Base-by-base conservation (phyloP, 257 asterid genomes). In the Plantago elongata region DNA sequence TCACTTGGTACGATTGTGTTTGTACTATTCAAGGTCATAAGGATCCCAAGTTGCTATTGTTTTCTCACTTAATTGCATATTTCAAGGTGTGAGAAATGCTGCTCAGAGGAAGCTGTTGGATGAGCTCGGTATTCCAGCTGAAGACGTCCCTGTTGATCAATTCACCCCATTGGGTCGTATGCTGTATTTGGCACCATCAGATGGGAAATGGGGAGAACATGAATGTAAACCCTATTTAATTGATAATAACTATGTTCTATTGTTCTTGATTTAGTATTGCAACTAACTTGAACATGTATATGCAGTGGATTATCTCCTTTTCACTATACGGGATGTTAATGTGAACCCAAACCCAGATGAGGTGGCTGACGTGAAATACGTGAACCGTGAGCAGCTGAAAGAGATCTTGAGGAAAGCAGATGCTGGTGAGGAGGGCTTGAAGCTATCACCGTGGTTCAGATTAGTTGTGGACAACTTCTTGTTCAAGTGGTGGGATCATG, bases 141-240 rank as follows among this genome's bases (percentile, higher is more conserved):
- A 80, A 70, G 91, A 90, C 15, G 84, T 90, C 68, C 98, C 98
- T 3, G 94, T 90, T 13, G 95, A 82, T 64, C 77, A 86, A 69
- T 91, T 91, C 68, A 78, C 76, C 13, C 82, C 94, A 3, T 69
- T 91, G 85, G 98, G 96, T 1, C 95, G 98, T 49, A 91, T 91
- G 46, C 88, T 88, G 48, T 91, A 91, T 81, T 88, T 88, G 74
- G 98, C 98, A 45, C 98, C 96, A 22, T 91, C 98, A 8, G 98
- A 91, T 64, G 98, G 98, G 54, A 88, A 82, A 75, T 91, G 98
- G 98, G 98, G 98, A 73, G 98, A 91, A 72, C 98, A 91, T 55
- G 98, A 91, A 82, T 70, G 98, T 91, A n/a, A n/a, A n/a, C n/a
- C n/a, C n/a, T n/a, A n/a, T n/a, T n/a, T n/a, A n/a, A n/a, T n/a